phyloP scores from a whole-genome alignment of 2,329 filamentous ascomycete genomes.

The Rhinocladiella similis region DNA sequence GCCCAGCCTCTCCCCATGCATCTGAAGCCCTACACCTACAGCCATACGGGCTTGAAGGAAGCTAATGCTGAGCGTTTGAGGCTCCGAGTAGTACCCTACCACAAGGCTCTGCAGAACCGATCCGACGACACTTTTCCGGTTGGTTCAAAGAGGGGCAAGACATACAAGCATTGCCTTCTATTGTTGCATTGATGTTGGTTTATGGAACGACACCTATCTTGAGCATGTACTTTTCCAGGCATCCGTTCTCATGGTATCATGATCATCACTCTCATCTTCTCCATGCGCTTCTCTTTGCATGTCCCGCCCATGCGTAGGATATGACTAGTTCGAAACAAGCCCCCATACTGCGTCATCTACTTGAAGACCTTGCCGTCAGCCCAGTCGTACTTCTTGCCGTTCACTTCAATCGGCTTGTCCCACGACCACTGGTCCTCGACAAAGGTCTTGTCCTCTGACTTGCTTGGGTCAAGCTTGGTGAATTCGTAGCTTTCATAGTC shows the following conservation, averaged over 20 bases:
- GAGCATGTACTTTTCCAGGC: not conserved
- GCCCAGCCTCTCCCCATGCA: too few relatives aligned
- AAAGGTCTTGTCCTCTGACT: slow-evolving; percentile 79
- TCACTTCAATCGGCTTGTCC: slow-evolving; percentile 77
- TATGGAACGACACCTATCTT: not conserved
- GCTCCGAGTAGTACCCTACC: too few relatives aligned
- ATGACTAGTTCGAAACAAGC: not conserved
- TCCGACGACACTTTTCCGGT: too few relatives aligned
- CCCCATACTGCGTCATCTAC: slow-evolving; percentile 56
- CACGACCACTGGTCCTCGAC: slow-evolving; percentile 87
- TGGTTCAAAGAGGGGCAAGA: not conserved
- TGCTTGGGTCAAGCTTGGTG: slow-evolving; percentile 90
- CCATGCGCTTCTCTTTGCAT: not conserved
- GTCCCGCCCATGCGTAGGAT: not conserved
- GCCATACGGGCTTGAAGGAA: too few relatives aligned
- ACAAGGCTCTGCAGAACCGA: too few relatives aligned
- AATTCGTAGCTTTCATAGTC: slow-evolving; percentile 97
- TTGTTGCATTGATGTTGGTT: not conserved
- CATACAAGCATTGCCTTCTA: not conserved
- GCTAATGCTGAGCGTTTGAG: too few relatives aligned
- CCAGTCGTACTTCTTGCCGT: slow-evolving; percentile 86
- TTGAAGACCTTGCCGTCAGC: slow-evolving; percentile 99
- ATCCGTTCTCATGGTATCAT: not conserved
- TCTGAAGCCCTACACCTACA: too few relatives aligned
- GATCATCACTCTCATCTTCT: not conserved